Percentiles rank a stretch among this genome's conserved stretches.
These are phyloP conservation scores for Conticribra guillardii DNA, from an alignment of 108 stramenopile genomes.

Conservation along the genomic window DNA sequence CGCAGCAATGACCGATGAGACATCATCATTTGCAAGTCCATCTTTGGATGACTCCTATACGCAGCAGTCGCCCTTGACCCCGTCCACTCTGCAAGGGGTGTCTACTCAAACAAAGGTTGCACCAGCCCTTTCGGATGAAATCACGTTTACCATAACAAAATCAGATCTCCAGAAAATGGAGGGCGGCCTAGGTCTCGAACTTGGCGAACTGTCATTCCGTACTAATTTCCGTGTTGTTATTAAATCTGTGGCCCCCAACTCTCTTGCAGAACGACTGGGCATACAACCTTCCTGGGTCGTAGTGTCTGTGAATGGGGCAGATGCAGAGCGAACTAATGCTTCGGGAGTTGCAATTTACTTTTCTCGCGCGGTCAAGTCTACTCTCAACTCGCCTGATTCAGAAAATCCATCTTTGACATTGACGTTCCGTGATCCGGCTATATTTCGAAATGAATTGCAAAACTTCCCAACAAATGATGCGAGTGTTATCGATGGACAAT, in stretches of 20 bases:
- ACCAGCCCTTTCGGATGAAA: constrained; percentile 38
- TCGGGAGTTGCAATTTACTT: constrained; percentile 75
- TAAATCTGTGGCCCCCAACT: constrained; percentile 71
- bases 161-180: constrained; percentile 52
- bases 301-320: constrained; percentile 65
- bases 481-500: constrained; percentile 18
- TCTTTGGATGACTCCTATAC: constrained; percentile 27
- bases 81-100: background rate
- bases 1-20: constrained; percentile 73
- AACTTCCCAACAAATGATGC: constrained; percentile 33
- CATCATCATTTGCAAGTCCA: constrained; percentile 56
- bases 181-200: constrained; percentile 74
- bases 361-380: constrained; percentile 46
- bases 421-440: constrained; percentile 71
- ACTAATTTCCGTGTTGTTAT: constrained; percentile 77
- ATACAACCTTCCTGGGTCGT: constrained; percentile 73
- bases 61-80: constrained; percentile 12
- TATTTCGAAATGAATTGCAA: constrained; percentile 55
- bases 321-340: constrained; percentile 65
- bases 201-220: constrained; percentile 73
- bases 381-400: constrained; percentile 12
- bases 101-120: background rate
- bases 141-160: constrained; percentile 53
- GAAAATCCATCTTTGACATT: constrained; percentile 42
- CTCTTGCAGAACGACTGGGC: constrained; percentile 61